Conservation (phyloP, 352 stramenopile species). For the Pythium aristosporum region DNA sequence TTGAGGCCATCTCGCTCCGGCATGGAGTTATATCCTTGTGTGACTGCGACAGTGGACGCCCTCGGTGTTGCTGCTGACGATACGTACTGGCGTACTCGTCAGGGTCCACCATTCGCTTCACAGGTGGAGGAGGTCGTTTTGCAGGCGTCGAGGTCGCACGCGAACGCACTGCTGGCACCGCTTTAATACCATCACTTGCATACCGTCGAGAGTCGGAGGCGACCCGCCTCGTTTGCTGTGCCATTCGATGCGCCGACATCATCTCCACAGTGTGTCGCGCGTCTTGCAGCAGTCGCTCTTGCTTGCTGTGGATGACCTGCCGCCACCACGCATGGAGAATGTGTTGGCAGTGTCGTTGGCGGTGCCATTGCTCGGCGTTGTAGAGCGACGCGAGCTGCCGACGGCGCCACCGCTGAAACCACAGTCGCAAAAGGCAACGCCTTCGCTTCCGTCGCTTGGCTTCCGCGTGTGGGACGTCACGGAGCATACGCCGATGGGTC, state of each 20-base stretch:
- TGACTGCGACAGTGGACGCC: background rate
- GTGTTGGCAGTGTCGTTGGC: background rate
- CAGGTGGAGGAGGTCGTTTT: too few relatives aligned
- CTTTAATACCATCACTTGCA: background rate
- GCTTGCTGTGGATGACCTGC: slow-evolving; percentile 43
- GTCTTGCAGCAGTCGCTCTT: slow-evolving; percentile 45
- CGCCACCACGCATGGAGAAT: slow-evolving; percentile 40
- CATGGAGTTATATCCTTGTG: background rate
- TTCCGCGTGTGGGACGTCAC: background rate
- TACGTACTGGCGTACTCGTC: background rate
- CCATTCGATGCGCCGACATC: slow-evolving; percentile 40
- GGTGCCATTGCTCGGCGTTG: slow-evolving; percentile 1
- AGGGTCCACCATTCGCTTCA: slow-evolving; percentile 4
- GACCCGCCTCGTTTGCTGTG: background rate
- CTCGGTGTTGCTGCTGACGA: background rate
- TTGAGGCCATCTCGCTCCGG: background rate
- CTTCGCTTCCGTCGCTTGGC: background rate
- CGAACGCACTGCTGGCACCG: too few relatives aligned
- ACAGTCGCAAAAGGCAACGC: slow-evolving; percentile 8
- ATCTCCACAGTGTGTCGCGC: slow-evolving; percentile 35
- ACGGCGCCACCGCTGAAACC: slow-evolving; percentile 23
- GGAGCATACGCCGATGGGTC: background rate
- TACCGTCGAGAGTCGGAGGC: background rate
- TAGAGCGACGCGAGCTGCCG: slow-evolving; percentile 4
- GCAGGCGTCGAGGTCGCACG: too few relatives aligned